These are phyloP conservation scores for Podila clonocystis DNA, from an alignment of 192 early-diverging fungal species.

Conservation along the genomic window DNA sequence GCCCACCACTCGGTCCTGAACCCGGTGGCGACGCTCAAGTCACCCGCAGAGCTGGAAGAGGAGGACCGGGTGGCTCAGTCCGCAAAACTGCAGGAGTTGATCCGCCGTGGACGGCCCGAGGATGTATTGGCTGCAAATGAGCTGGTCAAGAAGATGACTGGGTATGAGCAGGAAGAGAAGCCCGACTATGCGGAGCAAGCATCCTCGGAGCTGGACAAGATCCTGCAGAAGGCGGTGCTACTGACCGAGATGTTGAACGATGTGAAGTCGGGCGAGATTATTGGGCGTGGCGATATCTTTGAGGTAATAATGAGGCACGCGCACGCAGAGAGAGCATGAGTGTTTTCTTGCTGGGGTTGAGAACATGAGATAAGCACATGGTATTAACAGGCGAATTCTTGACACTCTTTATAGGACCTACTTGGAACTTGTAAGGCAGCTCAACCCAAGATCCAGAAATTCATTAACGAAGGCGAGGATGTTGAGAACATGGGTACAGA, in stretches of 20 bases:
- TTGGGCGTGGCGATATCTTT: constrained; percentile 60
- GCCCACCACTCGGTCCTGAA: constrained; percentile 73
- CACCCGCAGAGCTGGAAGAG: constrained; percentile 93
- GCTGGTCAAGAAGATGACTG: constrained; percentile 98
- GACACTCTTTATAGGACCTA: constrained; percentile 62
- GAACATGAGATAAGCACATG: too few species aligned
- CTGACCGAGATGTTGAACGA: constrained; percentile 85
- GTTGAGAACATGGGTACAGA: constrained; percentile 77
- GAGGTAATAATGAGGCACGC: constrained; percentile 26
- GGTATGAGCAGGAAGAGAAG: constrained; percentile 78
- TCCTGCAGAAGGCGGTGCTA: constrained; percentile 78
- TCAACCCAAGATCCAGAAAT: constrained; percentile 77
- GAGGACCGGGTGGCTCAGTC: constrained; percentile 90
- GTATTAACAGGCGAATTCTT: not conserved
- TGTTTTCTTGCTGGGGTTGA: too few species aligned
- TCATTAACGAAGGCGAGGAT: constrained; percentile 78
- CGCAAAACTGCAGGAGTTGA: constrained; percentile 96
- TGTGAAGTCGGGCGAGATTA: constrained; percentile 66
- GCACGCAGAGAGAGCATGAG: too few species aligned
- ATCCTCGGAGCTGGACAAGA: constrained; percentile 79
- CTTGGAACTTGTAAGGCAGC: constrained; percentile 71
- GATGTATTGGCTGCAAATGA: constrained; percentile 97
- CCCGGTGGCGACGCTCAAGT: constrained; percentile 78
- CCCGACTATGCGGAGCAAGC: constrained; percentile 91
- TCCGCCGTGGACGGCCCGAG: constrained; percentile 91